These are phyloP conservation scores for Sugiyamaella floridensis DNA, from an alignment of 805 yeast genomes.

Conservation along the genomic window DNA sequence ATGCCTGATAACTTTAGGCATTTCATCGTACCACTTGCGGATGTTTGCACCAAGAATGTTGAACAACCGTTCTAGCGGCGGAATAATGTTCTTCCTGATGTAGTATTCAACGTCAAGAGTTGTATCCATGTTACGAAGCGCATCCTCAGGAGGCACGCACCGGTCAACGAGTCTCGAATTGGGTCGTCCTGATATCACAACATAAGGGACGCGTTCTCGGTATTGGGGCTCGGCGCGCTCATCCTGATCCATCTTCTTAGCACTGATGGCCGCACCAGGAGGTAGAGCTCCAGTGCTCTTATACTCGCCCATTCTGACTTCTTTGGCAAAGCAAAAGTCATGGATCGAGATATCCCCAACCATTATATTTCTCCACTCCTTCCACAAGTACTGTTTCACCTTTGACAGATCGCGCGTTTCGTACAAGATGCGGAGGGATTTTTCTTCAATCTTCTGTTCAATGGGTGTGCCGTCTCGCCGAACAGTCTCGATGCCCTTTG, in stretches of 20 bases:
- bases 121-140: conserved; percentile 37
- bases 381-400: conserved; percentile 58
- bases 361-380: conserved; percentile 61
- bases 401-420: conserved; percentile 62
- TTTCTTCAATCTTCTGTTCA: conserved; percentile 74
- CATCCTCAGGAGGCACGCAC: conserved; percentile 71
- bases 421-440: conserved; percentile 59
- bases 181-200: conserved; percentile 56
- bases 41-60: conserved; percentile 78
- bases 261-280: conserved; percentile 85
- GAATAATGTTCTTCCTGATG: conserved; percentile 73
- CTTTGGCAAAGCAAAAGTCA: conserved; percentile 89
- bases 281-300: conserved; percentile 68
- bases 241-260: conserved; percentile 54
- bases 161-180: conserved; percentile 64
- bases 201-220: conserved; percentile 79
- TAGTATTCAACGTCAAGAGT: conserved; percentile 78
- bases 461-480: conserved; percentile 94
- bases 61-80: conserved; percentile 83
- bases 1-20: conserved; percentile 43
- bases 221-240: conserved; percentile 78
- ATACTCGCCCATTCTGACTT: conserved; percentile 78
- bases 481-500: conserved; percentile 94
- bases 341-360: conserved; percentile 58
- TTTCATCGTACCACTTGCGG: conserved; percentile 62